Conservation (phyloP, 1,284 basidiomycete genomes). For the Ceratobasidium papillatum region DNA sequence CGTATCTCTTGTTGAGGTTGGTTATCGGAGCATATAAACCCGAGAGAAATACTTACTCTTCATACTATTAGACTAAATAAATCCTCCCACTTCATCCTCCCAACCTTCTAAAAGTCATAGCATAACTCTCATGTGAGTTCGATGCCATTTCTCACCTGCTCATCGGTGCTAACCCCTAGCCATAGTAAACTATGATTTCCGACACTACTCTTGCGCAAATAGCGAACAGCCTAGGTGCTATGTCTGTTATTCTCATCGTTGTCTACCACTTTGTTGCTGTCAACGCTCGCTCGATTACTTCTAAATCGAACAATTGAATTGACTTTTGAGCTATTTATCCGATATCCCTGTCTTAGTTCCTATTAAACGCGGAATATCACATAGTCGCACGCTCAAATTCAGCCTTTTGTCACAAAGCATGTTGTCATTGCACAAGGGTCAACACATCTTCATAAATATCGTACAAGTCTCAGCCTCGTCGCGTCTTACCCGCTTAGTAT, state of each 20-base stretch:
- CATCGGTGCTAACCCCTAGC: background rate
- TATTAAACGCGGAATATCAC: background rate
- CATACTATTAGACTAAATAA: background rate
- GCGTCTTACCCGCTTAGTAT: constrained; percentile 9
- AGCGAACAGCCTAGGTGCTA: constrained; percentile 82
- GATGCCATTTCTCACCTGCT: background rate
- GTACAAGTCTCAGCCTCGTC: constrained; percentile 1
- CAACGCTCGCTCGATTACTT: constrained; percentile 59
- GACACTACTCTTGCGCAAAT: constrained; percentile 82
- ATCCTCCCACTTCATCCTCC: background rate
- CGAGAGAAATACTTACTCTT: too few species aligned
- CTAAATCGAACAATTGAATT: constrained; percentile 50
- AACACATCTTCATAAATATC: constrained; percentile 1
- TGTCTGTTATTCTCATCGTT: constrained; percentile 84
- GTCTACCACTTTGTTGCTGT: constrained; percentile 89
- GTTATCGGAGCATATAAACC: background rate
- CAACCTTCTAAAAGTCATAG: background rate
- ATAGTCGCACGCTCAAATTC: background rate
- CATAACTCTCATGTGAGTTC: constrained; percentile 5
- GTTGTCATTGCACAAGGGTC: constrained; percentile 1
- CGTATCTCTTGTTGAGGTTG: background rate
- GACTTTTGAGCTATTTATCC: constrained; percentile 3
- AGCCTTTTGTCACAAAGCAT: background rate
- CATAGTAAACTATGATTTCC: constrained; percentile 62
- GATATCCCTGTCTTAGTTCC: background rate